These are phyloP conservation scores for Metschnikowia aberdeeniae DNA, from an alignment of 805 yeast genomes.

Conservation along the genomic window DNA sequence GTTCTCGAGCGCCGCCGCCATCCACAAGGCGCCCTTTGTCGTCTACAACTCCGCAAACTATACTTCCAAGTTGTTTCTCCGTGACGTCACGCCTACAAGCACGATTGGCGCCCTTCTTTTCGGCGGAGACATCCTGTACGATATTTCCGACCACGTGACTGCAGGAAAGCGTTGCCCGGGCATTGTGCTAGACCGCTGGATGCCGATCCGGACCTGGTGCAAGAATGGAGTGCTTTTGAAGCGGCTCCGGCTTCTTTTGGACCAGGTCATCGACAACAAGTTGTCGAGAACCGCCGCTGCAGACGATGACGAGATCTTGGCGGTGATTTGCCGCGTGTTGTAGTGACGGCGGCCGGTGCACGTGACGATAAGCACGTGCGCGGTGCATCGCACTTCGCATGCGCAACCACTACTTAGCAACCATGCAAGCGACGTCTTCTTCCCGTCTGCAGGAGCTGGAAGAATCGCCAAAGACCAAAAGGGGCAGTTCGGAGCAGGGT, in stretches of 20 bases:
- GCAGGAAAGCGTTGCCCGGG: conserved; percentile 67
- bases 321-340: conserved; percentile 18
- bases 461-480: no score
- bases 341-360: no score
- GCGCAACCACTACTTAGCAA: no score
- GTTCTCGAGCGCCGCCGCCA: conserved; percentile 20
- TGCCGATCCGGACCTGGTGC: conserved; percentile 89
- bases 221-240: conserved; percentile 85
- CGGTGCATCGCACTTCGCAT: neutral
- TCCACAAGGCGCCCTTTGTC: conserved; percentile 54
- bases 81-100: conserved; percentile 77
- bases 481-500: neutral
- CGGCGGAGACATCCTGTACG: conserved; percentile 70
- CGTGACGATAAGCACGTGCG: neutral
- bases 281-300: conserved; percentile 32
- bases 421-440: no score
- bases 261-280: conserved; percentile 59
- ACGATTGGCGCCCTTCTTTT: conserved; percentile 71
- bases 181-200: conserved; percentile 81
- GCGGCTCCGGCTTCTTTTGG: conserved; percentile 61
- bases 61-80: conserved; percentile 64
- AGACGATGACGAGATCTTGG: conserved; percentile 21
- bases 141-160: conserved; percentile 40
- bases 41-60: conserved; percentile 57
- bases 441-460: no score